Percentiles rank a stretch among this genome's conserved stretches.
These are phyloP conservation scores for Vigna radiata DNA, from an alignment of 306 rosid genomes.

Conservation along the genomic window DNA sequence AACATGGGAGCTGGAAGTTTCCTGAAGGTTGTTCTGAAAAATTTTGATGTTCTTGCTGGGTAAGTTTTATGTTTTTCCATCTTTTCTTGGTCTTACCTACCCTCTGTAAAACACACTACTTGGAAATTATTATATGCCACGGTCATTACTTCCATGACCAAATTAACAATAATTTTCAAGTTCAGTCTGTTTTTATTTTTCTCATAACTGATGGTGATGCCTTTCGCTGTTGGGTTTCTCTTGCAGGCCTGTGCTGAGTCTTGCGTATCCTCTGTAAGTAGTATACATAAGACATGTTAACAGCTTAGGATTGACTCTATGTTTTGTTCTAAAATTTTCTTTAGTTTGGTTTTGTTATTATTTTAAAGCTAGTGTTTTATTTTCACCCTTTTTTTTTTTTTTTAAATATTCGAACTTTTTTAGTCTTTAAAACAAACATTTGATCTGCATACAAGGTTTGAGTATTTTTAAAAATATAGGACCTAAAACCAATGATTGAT, in stretches of 20 bases:
- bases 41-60: constrained; percentile 97
- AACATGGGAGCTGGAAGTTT: constrained; percentile 79
- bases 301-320: background rate
- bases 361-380: background rate
- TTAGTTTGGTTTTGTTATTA: background rate
- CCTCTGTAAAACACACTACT: background rate
- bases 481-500: background rate
- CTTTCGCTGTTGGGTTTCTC: background rate
- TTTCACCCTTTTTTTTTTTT: background rate
- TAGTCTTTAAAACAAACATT: background rate
- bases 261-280: constrained; percentile 96
- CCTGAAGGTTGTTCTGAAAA: constrained; percentile 69
- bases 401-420: too few species aligned
- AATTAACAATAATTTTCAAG: background rate
- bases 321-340: background rate
- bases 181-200: constrained; percentile 24
- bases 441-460: background rate
- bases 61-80: constrained; percentile 38
- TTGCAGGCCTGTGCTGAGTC: constrained; percentile 96
- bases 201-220: background rate
- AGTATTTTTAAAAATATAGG: background rate
- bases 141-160: background rate
- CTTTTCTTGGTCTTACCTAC: background rate
- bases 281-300: constrained; percentile 36
- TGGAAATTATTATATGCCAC: background rate